Conservation (phyloP, 192 early-diverging fungal genomes). For the Umbelopsis ramanniana region DNA sequence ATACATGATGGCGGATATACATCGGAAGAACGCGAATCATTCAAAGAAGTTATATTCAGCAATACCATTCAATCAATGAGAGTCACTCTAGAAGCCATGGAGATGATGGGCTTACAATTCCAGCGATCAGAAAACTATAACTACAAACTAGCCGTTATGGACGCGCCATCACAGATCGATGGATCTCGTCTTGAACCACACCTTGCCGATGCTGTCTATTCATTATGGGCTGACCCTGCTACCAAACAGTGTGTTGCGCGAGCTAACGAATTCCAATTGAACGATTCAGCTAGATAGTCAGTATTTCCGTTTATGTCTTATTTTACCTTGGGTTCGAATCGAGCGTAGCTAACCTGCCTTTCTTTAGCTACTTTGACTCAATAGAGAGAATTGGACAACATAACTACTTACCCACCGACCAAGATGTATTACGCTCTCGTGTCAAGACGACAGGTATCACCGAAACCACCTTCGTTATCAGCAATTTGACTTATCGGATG, state of each 20-base stretch:
- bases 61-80: slow-evolving; percentile 96
- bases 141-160: slow-evolving; percentile 73
- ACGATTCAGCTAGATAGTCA: slow-evolving; percentile 79
- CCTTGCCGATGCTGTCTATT: slow-evolving; percentile 76
- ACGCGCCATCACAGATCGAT: slow-evolving; percentile 84
- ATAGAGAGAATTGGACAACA: slow-evolving; percentile 83
- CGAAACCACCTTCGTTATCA: slow-evolving; percentile 89
- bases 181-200: slow-evolving; percentile 78
- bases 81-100: slow-evolving; percentile 95
- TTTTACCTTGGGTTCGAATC: too few relatives aligned
- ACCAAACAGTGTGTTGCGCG: slow-evolving; percentile 83
- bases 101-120: slow-evolving; percentile 77
- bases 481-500: slow-evolving; percentile 91
- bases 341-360: not conserved
- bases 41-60: slow-evolving; percentile 93
- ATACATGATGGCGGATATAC: slow-evolving; percentile 96
- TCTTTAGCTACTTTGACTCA: slow-evolving; percentile 84
- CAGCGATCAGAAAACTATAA: slow-evolving; percentile 69
- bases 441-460: slow-evolving; percentile 95
- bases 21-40: slow-evolving; percentile 85
- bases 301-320: not conserved
- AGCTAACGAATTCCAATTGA: slow-evolving; percentile 92
- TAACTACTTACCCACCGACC: slow-evolving; percentile 87
- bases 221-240: slow-evolving; percentile 84
- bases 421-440: slow-evolving; percentile 94